These are phyloP conservation scores for Penicillium manginii DNA, from an alignment of 495 filamentous ascomycete genomes.

Conservation along the genomic window DNA sequence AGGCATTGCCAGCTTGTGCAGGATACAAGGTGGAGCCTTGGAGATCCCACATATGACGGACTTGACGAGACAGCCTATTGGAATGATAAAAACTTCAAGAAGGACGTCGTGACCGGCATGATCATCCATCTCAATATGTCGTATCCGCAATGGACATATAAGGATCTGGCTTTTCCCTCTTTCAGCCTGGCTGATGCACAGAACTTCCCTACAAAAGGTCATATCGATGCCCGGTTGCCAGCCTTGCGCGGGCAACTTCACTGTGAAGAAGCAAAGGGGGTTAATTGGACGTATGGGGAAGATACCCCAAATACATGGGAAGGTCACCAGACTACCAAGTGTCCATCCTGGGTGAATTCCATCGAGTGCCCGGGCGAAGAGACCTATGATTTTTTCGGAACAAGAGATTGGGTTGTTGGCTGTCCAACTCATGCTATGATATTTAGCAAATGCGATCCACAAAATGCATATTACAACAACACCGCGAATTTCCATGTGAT, in stretches of 20 bases:
- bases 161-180: conserved; percentile 15
- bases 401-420: no score
- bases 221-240: neutral
- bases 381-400: no score
- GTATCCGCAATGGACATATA: conserved; percentile 25
- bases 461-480: neutral
- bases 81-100: neutral
- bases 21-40: neutral
- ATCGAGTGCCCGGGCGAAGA: no score
- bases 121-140: conserved; percentile 15
- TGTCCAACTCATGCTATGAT: neutral
- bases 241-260: neutral
- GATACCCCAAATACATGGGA: no score
- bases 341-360: no score
- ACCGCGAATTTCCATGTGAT: neutral
- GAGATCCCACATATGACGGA: neutral
- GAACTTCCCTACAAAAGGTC: neutral
- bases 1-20: neutral
- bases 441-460: neutral
- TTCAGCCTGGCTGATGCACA: neutral
- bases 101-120: neutral
- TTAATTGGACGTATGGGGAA: neutral
- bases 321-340: no score
- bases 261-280: neutral
- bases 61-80: neutral